Base-by-base conservation (phyloP, 129 eudicot genomes). In the Centella asiatica region DNA sequence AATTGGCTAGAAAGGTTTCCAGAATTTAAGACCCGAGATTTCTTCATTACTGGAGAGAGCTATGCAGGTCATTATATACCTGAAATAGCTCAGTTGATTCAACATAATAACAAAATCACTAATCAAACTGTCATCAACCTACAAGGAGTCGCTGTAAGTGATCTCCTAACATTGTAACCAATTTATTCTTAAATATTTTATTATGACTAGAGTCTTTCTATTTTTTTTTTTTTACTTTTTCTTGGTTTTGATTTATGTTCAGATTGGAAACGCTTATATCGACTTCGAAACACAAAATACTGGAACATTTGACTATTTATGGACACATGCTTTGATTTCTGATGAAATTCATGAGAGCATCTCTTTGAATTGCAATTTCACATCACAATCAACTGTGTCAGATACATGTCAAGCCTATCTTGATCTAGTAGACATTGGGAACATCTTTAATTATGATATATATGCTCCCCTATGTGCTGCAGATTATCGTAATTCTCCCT, bases 101-200 rank as follows among this genome's bases (percentile, higher is more conserved):
- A 74, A 36, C 25, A 44, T 45, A 61, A 64, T 54, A 78, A 78
- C 68, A 57, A 55, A 42, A 66, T 64, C 27, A 37, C 60, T 18
- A 60, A 53, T 32, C 74, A 66, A 47, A 74, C 79, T 31, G 37
- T 74, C 70, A 76, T 83, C 32, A 79, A 76, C 60, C 60, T 83
- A 5, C 73, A 79, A 67, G 90, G 90, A 39, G 48, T 84, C 14
- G 77, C 79, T 59, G 92, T 84, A 74, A 77, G 85, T 74, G 25
- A 64, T 50, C 18, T 55, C 26, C 36, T 29, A 42, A 57, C 1
- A 26, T 6, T 13, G 4, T 24, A 4, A 26, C 13, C 8, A 4
- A 6, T 23, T 54, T 4, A 5, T 27, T 54, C 37, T 28, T 28
- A 37, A 54, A 29, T 13, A 27, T 17, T 54, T 54, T 54, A 1